Base-by-base conservation (phyloP, 306 rosid species). In the peach (Prunus persica) region DNA sequence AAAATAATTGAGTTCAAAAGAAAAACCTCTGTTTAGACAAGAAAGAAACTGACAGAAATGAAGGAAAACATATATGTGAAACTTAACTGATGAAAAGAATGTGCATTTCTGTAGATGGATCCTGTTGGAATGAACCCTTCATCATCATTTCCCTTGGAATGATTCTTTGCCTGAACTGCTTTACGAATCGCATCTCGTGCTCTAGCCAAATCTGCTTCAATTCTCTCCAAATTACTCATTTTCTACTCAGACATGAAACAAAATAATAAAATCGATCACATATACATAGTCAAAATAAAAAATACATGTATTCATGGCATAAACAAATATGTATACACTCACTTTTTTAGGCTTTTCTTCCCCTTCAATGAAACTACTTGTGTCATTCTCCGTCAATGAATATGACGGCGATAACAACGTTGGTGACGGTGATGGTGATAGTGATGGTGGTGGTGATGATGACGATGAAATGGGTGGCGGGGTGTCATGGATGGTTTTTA, bases 91-190 rank as follows among this genome's bases (percentile, higher is more conserved):
- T 73, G 73, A 64, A 82, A 82, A 45, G 79, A 78, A 24, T 78
- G 73, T 41, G 85, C 76, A 45, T 78, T 92, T 80, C 85, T 87
- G 85, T 92, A 92, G 61, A 90, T 32, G 60, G 61, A 25, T 79
- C 93, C 97, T 65, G 56, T 88, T 54, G 96, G 95, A 10, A 89
- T 82, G 84, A 83, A 86, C 6, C 43, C 47, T 19, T 7, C 0
- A 6, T 28, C 6, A 6, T 28, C 20, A 46, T 76, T 45, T 62
- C 83, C 88, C 52, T 81, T 73, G 43, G 74, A 81, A 6, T 78
- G 84, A 20, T 89, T 89, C 43, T 57, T 58, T 8, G 12, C 74
- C 47, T 38, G 27, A 66, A 80, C 71, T 0, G 89, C 95, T 51
- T 56, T 79, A 0, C 51, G 56, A 67, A 92, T 89, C 2, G 89